Base-by-base conservation (phyloP, 345 rosid species). In the Clarkia xantiana region DNA sequence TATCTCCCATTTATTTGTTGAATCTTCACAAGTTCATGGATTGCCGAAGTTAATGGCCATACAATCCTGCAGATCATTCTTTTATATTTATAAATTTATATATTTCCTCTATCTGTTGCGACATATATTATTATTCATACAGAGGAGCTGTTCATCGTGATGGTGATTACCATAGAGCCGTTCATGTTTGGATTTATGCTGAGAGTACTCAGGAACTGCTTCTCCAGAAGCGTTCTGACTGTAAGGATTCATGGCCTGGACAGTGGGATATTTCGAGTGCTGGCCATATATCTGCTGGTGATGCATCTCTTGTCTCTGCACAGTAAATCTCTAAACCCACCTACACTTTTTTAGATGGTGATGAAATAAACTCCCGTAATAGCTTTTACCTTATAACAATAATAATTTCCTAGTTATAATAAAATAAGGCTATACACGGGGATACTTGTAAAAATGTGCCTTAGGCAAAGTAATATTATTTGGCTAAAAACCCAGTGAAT, bases 181-280 rank as follows among this genome's bases (percentile, higher is more conserved):
- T 86, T 45, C 85, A 90, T 39, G 87, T 77, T 11, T 85, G 90
- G 84, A 79, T 90, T 60, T 86, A 58, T 56, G 80, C 87, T 11
- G 97, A 85, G 78, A 82, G 73, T 16, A 85, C 91, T 0, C 82
- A 74, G 51, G 69, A 90, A 25, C 58, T 86, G 47, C 94, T 90
- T 64, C 84, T 85, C 43, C 97, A 86, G 60, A 72, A 58, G 49
- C 86, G 94, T 1, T 63, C 91, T 47, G 91, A 90, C 42, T 59
- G 74, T 59, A 90, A 85, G 80, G 95, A 85, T 55, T 90, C 95
- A 0, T 86, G 84, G 86, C 77, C 97, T 11, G 91, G 94, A 14
- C 64, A 48, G 14, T 90, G 95, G 97, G 95, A 90, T 63, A 77
- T 82, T 57, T 88, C 97, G 18, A 81, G 97, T 62, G 97, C 97